phyloP scores from a whole-genome alignment of 257 asterid species.

The Nyctanthes arbortristis region DNA sequence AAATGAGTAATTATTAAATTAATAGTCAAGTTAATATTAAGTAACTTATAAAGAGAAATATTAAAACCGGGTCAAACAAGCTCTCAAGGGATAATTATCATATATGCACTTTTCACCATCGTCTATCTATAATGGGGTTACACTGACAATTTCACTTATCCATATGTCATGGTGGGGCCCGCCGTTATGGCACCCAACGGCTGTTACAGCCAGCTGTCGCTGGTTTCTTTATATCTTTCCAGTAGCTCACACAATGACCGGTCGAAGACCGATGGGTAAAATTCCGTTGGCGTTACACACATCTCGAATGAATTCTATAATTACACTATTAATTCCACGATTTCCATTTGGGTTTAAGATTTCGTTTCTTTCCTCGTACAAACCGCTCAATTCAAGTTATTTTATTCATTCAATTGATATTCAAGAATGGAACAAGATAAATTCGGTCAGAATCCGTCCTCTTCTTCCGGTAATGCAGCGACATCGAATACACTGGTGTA shows the following conservation, averaged over 20 bases:
- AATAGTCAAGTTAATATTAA: too few relatives aligned
- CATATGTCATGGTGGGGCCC: too few relatives aligned
- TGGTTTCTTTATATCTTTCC: neutral
- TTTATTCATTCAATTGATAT: neutral
- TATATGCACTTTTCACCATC: too few relatives aligned
- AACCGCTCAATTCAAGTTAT: neutral
- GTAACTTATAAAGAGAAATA: too few relatives aligned
- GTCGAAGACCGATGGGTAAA: neutral
- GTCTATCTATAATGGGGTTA: too few relatives aligned
- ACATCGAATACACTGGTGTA: constrained; percentile 10
- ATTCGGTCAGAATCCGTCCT: neutral
- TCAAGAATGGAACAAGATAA: neutral
- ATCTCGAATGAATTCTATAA: neutral
- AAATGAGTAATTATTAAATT: too few relatives aligned
- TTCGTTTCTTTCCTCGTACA: neutral
- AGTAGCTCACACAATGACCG: neutral
- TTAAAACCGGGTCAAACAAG: too few relatives aligned
- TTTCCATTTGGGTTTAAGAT: neutral
- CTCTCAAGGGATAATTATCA: too few relatives aligned
- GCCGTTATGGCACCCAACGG: too few relatives aligned
- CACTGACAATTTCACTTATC: too few relatives aligned
- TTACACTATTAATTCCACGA: neutral
- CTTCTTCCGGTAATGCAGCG: constrained; percentile 32
- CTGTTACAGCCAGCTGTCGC: neutral
- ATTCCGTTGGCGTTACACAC: neutral